These are phyloP conservation scores for Yarrowia porcina DNA, from an alignment of 805 yeast genomes.

Conservation along the genomic window DNA sequence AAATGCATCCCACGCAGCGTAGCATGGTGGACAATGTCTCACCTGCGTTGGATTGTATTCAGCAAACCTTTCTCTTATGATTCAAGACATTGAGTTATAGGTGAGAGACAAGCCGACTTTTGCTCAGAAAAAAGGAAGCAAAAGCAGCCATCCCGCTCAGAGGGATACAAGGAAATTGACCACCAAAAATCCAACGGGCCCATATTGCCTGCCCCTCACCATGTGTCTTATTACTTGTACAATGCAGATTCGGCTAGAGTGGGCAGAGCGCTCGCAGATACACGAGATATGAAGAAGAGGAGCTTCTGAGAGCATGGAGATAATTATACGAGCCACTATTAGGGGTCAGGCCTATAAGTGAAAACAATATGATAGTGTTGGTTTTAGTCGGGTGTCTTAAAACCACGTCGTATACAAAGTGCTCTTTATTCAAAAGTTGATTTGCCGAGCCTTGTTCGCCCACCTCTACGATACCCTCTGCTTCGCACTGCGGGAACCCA, in stretches of 20 bases:
- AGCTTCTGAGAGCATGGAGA: neutral
- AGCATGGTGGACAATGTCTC: neutral
- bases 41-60: conserved; percentile 11
- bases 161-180: neutral
- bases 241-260: too few relatives aligned
- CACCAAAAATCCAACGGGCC: too few relatives aligned
- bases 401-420: too few relatives aligned
- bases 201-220: too few relatives aligned
- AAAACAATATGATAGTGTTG: too few relatives aligned
- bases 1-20: neutral
- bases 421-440: too few relatives aligned
- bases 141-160: neutral
- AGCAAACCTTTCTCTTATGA: conserved; percentile 13
- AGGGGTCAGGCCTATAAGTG: neutral
- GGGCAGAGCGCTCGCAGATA: too few relatives aligned
- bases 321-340: neutral
- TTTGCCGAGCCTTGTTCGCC: too few relatives aligned
- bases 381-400: too few relatives aligned
- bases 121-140: conserved; percentile 1
- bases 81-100: conserved; percentile 3
- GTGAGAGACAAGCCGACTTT: neutral
- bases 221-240: too few relatives aligned
- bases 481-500: too few relatives aligned
- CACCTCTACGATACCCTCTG: too few relatives aligned
- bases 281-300: neutral